Conservation (phyloP, 352 stramenopile genomes). For the Aphanomyces cochlioides region DNA sequence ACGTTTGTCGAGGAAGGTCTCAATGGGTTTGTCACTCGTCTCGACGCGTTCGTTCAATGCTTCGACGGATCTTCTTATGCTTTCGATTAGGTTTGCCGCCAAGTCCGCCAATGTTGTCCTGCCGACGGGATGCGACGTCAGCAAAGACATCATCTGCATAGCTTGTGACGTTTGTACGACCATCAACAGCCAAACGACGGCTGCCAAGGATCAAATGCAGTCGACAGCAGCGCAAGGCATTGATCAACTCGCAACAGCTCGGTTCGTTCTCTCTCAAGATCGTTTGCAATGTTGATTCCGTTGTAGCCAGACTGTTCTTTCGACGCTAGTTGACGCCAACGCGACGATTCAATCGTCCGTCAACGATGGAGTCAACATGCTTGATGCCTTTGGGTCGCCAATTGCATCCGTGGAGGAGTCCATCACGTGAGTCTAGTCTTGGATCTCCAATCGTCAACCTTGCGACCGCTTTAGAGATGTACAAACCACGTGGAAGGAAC, state of each 20-base stretch:
- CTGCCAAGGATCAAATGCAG: slow-evolving; percentile 39
- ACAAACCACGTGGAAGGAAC: slow-evolving; percentile 40
- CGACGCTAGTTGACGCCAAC: too few species aligned
- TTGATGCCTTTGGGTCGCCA: too few species aligned
- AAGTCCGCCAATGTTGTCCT: slow-evolving; percentile 36
- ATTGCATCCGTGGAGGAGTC: too few species aligned
- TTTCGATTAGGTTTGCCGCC: too few species aligned
- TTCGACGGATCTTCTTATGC: too few species aligned
- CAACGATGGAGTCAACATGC: too few species aligned
- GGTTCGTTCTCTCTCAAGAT: too few species aligned
- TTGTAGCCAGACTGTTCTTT: too few species aligned
- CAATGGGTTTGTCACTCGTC: slow-evolving; percentile 33
- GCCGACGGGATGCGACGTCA: slow-evolving; percentile 36
- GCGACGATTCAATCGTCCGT: too few species aligned
- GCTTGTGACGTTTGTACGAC: slow-evolving; percentile 39
- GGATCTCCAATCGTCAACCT: too few species aligned
- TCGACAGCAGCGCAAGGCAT: slow-evolving; percentile 41
- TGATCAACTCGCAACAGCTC: not conserved
- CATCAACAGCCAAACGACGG: slow-evolving; percentile 39
- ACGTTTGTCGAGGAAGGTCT: slow-evolving; percentile 48
- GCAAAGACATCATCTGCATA: slow-evolving; percentile 37
- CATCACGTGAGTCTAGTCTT: too few species aligned
- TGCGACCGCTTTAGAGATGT: slow-evolving; percentile 35
- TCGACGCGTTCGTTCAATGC: slow-evolving; percentile 34
- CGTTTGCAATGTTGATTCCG: too few species aligned